Evolutionary conservation across 2,329 filamentous ascomycete species (phyloP), one percentile per base, ranked within the genome.

Genomic region (Claviceps sp.): DNA sequence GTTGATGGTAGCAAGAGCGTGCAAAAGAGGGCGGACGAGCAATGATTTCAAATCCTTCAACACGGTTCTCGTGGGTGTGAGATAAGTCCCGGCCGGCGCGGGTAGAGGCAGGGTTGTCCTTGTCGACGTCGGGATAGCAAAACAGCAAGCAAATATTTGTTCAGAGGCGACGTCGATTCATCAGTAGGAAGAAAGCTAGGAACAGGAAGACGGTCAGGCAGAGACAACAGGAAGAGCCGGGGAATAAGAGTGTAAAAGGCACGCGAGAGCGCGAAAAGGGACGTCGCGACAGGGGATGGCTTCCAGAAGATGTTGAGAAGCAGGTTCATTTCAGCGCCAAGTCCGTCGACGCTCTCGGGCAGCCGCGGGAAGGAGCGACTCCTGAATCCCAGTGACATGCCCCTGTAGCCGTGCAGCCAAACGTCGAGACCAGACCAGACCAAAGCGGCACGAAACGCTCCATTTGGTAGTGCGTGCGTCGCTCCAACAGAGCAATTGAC

Each of bases 251-350:
- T 43, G 38, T 44, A 50, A 54, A 52, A 53, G 48, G 20, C 14
- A 16, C 44, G 9, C 6, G 20, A 24, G 47, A 20, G 37, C 22
- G 51, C 30, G 50, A 53, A 54, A 47, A 45, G 50, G 43, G 50
- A 47, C 43, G 50, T 47, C 42, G 47, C 52, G 55, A 49, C 42
- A 53, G 22, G 18, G 46, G 34, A 26, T 40, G 49, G 53, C 62
- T 64, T 64, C 62, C 63, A 64, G 62, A 64, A 64, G 62, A 57
- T 57, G 60, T 64, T 57, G 58, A 52, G 58, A 60, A 62, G 58
- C 54, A 54, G 44, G 44, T 47, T 59, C 42, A 37, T 24, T 24
- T 14, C 47, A 48, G 41, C 48, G 20, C 30, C 8, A 8, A 30
- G 8, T 30, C 30, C 30, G 8, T 11, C 30, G 30, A 30, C 30